Conservation (phyloP, 768 basidiomycete genomes). For the Scleroderma bovista region DNA sequence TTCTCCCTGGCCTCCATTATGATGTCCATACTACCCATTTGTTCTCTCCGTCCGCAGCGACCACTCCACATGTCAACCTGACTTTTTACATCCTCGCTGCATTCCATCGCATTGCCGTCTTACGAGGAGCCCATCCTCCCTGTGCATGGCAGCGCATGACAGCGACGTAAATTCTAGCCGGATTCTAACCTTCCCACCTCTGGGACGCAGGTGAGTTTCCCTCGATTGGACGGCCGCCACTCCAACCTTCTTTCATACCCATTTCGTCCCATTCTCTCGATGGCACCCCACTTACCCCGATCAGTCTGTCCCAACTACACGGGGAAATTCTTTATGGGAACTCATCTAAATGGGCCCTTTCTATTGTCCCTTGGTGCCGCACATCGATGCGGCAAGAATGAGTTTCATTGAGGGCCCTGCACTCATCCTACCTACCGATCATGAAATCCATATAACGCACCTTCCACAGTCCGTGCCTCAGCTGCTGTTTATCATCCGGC, state of each 20-base stretch:
- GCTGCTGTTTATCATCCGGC: slow-evolving; percentile 11
- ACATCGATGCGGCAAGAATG: slow-evolving; percentile 15
- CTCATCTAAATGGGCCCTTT: slow-evolving; percentile 10
- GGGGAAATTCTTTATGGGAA: slow-evolving; percentile 1
- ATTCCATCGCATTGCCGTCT: slow-evolving; percentile 6
- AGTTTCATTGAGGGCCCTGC: slow-evolving; percentile 18
- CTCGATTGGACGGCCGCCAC: slow-evolving; percentile 7
- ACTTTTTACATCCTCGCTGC: slow-evolving; percentile 8
- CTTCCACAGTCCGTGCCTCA: slow-evolving; percentile 15
- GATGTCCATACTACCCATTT: too few species aligned
- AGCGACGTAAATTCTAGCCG: slow-evolving; percentile 23
- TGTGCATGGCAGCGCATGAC: slow-evolving; percentile 7
- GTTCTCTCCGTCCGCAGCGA: background rate
- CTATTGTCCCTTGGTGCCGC: slow-evolving; percentile 8
- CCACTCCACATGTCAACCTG: background rate
- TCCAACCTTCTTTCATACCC: slow-evolving; percentile 5
- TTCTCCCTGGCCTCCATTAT: slow-evolving; percentile 3
- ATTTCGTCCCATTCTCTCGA: slow-evolving; percentile 12
- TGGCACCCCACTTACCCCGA: slow-evolving; percentile 22
- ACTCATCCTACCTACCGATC: slow-evolving; percentile 16
- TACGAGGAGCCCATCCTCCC: slow-evolving; percentile 8
- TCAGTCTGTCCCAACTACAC: slow-evolving; percentile 3
- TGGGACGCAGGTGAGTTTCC: too few species aligned
- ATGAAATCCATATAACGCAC: slow-evolving; percentile 16
- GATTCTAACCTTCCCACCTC: slow-evolving; percentile 3